Evolutionary conservation across 768 basidiomycete genomes (phyloP).

Genomic region (Fomitopsis serialis): DNA sequence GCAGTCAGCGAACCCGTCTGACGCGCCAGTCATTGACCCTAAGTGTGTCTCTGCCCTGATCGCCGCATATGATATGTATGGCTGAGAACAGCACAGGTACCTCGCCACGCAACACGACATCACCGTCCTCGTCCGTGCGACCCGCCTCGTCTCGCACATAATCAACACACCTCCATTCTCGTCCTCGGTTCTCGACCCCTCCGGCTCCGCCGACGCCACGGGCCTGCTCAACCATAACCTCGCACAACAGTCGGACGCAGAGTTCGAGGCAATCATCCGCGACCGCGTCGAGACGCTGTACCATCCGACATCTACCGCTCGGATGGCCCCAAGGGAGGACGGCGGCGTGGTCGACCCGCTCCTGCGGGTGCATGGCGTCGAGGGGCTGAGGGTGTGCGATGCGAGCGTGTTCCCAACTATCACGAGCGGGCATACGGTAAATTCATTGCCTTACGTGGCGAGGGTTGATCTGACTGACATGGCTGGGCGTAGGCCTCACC

Average conservation of each 20-base stretch:
- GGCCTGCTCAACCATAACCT: constrained; percentile 34
- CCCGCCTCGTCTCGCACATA: constrained; percentile 33
- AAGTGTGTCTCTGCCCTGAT: constrained; percentile 22
- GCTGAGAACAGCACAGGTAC: constrained; percentile 27
- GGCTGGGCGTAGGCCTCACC: background rate
- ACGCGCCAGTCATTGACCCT: constrained; percentile 39
- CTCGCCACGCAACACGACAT: constrained; percentile 37
- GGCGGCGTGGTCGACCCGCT: constrained; percentile 40
- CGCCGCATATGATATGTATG: background rate
- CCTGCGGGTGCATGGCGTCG: constrained; percentile 37
- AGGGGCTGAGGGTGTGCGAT: constrained; percentile 40
- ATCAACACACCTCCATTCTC: constrained; percentile 32
- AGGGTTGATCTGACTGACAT: background rate
- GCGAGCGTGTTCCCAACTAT: constrained; percentile 41
- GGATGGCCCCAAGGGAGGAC: constrained; percentile 30
- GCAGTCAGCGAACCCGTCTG: constrained; percentile 36
- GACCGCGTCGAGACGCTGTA: constrained; percentile 35
- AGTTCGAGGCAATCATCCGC: constrained; percentile 31
- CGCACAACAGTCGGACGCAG: constrained; percentile 25
- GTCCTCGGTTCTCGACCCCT: constrained; percentile 28
- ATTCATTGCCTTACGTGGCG: constrained; percentile 9
- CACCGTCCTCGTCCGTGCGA: constrained; percentile 34
- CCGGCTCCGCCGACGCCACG: constrained; percentile 18
- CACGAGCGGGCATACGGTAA: constrained; percentile 40
- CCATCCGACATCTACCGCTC: constrained; percentile 38